A percentile compares a stretch with the other conserved stretches of the same genome.
These are phyloP conservation scores for Solanum verrucosum DNA, from an alignment of 257 asterid genomes.

Conservation along the genomic window DNA sequence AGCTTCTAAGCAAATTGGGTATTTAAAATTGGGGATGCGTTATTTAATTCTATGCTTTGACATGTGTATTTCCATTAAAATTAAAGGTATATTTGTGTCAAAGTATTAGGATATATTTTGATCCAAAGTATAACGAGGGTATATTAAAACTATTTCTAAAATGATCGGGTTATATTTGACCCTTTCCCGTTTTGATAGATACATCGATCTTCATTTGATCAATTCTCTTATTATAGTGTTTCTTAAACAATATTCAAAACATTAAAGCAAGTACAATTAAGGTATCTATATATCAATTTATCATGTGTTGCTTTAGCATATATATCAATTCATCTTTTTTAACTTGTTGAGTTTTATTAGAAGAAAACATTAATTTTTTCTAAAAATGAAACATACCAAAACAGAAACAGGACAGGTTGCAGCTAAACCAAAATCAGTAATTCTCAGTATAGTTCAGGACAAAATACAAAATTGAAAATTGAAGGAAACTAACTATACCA, in stretches of 20 bases:
- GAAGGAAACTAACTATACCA: not conserved
- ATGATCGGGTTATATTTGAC: no score
- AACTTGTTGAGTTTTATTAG: not conserved
- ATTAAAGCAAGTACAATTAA: not conserved
- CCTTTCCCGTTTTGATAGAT: no score
- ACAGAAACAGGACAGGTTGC: not conserved
- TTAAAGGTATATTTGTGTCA: no score
- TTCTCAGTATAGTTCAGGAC: not conserved
- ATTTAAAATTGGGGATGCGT: no score
- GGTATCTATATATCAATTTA: not conserved
- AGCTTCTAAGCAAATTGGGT: no score
- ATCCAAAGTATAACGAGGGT: no score
- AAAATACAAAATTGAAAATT: not conserved
- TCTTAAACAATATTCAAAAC: not conserved
- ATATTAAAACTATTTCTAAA: no score
- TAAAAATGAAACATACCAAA: not conserved
- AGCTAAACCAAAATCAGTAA: not conserved
- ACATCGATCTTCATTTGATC: no score
- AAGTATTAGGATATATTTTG: no score
- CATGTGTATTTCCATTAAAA: no score
- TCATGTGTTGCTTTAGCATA: not conserved
- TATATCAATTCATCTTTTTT: not conserved
- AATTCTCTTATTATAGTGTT: not conserved
- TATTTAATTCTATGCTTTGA: no score
- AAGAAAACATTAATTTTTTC: not conserved